Evolutionary conservation across 768 basidiomycete species (phyloP), one percentile per base, ranked within the genome.

Genomic region (Termitomyces sp.): DNA sequence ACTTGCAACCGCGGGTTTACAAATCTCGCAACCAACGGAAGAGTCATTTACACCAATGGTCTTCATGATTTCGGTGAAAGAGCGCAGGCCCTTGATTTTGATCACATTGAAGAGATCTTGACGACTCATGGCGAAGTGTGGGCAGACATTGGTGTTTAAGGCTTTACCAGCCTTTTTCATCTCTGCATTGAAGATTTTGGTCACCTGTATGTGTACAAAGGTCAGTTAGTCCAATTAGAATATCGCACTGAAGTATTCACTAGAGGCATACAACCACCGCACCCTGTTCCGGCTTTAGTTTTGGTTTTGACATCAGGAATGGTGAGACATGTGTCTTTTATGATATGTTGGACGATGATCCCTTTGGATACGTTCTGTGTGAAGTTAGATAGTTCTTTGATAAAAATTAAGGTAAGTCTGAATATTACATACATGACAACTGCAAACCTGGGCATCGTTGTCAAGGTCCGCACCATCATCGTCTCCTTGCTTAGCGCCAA

Each of bases 231-330:
- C n/a, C n/a, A n/a, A n/a, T n/a, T n/a, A n/a, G n/a, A n/a, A n/a
- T n/a, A n/a, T n/a, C n/a, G n/a, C n/a, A n/a, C n/a, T 29, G 5
- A 29, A 25, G 38, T 22, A 25, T 31, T 11, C 18, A 79, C 71
- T 39, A 88, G 70, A 3, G 88, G 88, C 53, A 86, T 69, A 62
- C 87, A 89, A 42, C 88, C 89, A 40, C 88, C 87, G 58, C 88
- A 90, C 2, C 88, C 88, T 1, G 83, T 82, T 4, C 86, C 86
- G 6, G 76, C 81, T 66, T 89, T 91, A 6, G 88, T 89, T 66
- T 82, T 81, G 27, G 67, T 59, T 66, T 88, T 89, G 59, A 89
- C 67, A 42, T 76, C 80, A 3, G 63, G 72, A n/a, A 89, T 62
- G 12, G 71, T 65, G 7, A 67, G 73, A 44, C 76, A 76, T 22